Percentiles rank a stretch among this genome's conserved stretches.
Conservation (phyloP, 805 yeast species). For the Candida tammaniensis region DNA sequence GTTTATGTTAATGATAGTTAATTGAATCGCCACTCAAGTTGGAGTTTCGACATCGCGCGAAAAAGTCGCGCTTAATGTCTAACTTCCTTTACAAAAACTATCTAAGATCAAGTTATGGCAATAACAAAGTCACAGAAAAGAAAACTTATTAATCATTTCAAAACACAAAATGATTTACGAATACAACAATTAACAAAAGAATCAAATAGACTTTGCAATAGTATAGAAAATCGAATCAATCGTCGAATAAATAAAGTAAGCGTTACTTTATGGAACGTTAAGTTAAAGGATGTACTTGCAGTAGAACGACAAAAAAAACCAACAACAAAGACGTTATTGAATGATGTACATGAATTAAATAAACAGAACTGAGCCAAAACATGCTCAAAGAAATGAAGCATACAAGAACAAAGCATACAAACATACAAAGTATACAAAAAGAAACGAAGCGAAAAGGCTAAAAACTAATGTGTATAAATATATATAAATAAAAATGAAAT, state of each 20-base stretch:
- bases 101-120: too few species aligned
- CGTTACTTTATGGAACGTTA: slow-evolving; percentile 49
- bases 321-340: slow-evolving; percentile 27
- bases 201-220: slow-evolving; percentile 20
- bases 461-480: background rate
- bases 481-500: slow-evolving; percentile 4
- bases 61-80: too few species aligned
- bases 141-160: slow-evolving; percentile 28
- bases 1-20: background rate
- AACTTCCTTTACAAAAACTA: too few species aligned
- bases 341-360: slow-evolving; percentile 15
- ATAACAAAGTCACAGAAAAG: slow-evolving; percentile 30
- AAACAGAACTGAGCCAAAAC: background rate
- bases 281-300: slow-evolving; percentile 40
- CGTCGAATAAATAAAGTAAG: slow-evolving; percentile 46
- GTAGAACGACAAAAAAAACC: slow-evolving; percentile 43
- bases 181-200: slow-evolving; percentile 22
- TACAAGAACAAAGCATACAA: background rate
- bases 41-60: background rate
- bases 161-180: slow-evolving; percentile 19
- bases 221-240: slow-evolving; percentile 34
- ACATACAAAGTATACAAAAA: slow-evolving; percentile 1
- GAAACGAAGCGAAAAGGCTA: background rate
- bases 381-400: background rate
- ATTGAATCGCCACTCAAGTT: slow-evolving; percentile 1